phyloP scores from a whole-genome alignment of 129 eudicot species.

The Saussurea involucrata region DNA sequence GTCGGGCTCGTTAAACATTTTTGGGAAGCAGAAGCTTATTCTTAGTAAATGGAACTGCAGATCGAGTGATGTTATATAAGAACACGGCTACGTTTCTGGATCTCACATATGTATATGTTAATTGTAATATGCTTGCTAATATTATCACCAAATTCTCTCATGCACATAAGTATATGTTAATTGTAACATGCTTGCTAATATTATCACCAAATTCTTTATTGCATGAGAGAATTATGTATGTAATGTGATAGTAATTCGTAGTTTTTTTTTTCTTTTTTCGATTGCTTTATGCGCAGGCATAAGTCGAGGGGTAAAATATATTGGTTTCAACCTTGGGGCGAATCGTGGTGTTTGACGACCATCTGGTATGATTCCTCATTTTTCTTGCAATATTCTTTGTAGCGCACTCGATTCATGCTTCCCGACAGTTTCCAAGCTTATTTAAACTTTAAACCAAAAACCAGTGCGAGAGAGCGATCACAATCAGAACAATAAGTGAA shows the following conservation, averaged over 20 bases:
- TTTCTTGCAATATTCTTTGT: constrained; percentile 16
- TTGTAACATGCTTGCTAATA: background rate
- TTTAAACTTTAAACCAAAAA: background rate
- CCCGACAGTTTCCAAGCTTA: constrained; percentile 1
- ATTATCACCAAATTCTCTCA: constrained; percentile 1
- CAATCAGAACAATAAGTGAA: background rate
- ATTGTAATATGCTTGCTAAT: too few relatives aligned
- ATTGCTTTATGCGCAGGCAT: constrained; percentile 48
- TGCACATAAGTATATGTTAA: too few relatives aligned
- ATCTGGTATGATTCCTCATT: constrained; percentile 57
- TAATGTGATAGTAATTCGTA: constrained; percentile 22
- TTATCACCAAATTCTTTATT: constrained; percentile 5
- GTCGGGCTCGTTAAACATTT: background rate
- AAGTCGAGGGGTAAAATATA: constrained; percentile 31
- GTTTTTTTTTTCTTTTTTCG: constrained; percentile 21
- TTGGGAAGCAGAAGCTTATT: background rate
- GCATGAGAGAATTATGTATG: background rate
- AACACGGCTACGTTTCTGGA: constrained; percentile 3
- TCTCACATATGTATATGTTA: background rate
- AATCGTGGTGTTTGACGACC: constrained; percentile 32
- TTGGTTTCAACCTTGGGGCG: constrained; percentile 29
- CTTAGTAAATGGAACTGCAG: background rate
- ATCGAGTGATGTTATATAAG: background rate
- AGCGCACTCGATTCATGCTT: background rate
- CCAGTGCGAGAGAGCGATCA: background rate